Percentiles rank a stretch among this genome's conserved stretches.
These are phyloP conservation scores for Russula brevipes DNA, from an alignment of 768 basidiomycete genomes.

Conservation along the genomic window DNA sequence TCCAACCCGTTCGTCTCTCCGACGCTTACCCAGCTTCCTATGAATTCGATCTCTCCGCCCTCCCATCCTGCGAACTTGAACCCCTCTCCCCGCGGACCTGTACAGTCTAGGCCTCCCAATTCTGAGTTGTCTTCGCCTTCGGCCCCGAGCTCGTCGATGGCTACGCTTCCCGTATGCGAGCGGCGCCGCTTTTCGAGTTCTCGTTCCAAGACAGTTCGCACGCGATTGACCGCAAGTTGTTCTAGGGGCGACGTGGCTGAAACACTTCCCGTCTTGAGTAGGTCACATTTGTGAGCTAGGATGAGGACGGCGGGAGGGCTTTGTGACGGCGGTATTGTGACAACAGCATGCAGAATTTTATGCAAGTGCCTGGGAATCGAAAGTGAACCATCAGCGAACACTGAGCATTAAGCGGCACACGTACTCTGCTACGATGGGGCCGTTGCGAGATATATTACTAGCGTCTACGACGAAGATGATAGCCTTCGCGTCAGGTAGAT, in stretches of 20 bases:
- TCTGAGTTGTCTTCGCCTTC: conserved; percentile 52
- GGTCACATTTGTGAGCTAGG: conserved; percentile 72
- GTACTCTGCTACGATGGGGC: conserved; percentile 72
- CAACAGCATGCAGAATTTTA: conserved; percentile 59
- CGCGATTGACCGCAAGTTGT: conserved; percentile 61
- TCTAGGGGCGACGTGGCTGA: conserved; percentile 34
- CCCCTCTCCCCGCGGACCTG: conserved; percentile 42
- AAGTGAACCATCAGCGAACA: neutral
- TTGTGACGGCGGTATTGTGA: conserved; percentile 68
- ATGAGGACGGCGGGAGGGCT: conserved; percentile 55
- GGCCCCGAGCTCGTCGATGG: conserved; percentile 67
- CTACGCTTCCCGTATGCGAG: conserved; percentile 60
- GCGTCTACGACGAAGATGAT: conserved; percentile 78
- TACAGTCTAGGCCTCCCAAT: conserved; percentile 71
- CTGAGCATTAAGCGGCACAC: conserved; percentile 31
- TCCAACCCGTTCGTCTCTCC: conserved; percentile 29
- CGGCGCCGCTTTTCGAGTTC: conserved; percentile 74
- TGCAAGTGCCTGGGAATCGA: conserved; percentile 60
- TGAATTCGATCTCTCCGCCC: conserved; percentile 68
- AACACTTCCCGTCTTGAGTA: conserved; percentile 48
- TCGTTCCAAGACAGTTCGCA: conserved; percentile 73
- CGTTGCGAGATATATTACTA: conserved; percentile 72
- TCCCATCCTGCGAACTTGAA: conserved; percentile 84
- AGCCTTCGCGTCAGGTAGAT: conserved; percentile 55
- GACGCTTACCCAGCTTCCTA: conserved; percentile 50